Evolutionary conservation across 2,329 filamentous ascomycete genomes (phyloP), one percentile per base, ranked within the genome.

Genomic region (Ilyonectria mors-panacis): DNA sequence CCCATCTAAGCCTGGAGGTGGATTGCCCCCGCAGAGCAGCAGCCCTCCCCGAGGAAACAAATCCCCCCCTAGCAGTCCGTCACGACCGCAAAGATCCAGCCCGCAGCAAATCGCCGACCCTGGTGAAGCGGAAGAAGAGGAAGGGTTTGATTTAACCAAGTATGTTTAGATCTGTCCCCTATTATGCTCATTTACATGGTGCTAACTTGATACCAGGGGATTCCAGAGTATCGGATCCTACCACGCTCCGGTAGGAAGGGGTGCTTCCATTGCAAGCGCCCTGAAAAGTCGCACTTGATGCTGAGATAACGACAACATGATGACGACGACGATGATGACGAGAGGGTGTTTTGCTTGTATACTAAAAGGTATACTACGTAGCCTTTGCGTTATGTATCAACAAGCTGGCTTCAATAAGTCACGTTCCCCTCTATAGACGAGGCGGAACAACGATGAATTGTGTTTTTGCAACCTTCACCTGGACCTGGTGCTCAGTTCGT

Each of bases 211-310:
- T 15, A 7, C 7, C 44, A 89, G 88, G 81, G 89, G 89, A 0
- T 91, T 91, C 72, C 89, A 91, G 76, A 91, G 87, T 69, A 91
- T 91, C 58, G 87, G 88, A 33, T 85, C 88, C 1, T 91, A 89
- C 68, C 89, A 91, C 70, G 87, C 88, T 44, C 85, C 85, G 1
- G 83, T 86, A 10, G 81, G 83, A n/a, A 80, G 82, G 48, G 85
- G 85, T 4, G 77, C 85, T 45, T 78, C 84, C 33, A 81, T 86
- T 60, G 80, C 81, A 21, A 82, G 78, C 30, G 81, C 83, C 6
- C 75, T 84, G 64, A 80, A 81, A 56, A 78, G 79, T 15, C 81
- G 37, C 56, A 51, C 42, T 35, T 66, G 63, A 51, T 53, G n/a
- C 51, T 53, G 57, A 50, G 26, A 65, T 62, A 59, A 55, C 42